Base-by-base conservation (phyloP, 768 basidiomycete genomes). In the Lyophyllum atratum region DNA sequence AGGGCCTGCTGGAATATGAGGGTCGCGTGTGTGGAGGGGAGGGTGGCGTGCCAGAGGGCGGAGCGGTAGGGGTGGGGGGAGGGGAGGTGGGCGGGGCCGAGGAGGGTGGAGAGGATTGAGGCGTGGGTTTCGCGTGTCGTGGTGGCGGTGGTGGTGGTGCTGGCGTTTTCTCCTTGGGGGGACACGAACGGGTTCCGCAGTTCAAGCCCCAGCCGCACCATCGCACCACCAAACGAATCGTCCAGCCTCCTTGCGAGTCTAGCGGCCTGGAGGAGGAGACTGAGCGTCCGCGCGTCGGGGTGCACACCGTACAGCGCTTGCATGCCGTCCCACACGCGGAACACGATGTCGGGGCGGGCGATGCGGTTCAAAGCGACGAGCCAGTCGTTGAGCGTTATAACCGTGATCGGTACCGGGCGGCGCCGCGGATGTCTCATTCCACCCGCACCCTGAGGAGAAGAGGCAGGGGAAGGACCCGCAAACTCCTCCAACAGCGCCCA, bases 311-410 rank as follows among this genome's bases (percentile, higher is more conserved):
- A 94, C 3, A 92, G 68, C 0, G 69, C 63, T 3, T 73, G 73
- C 71, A 91, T 82, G 24, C 84, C 70, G n/a, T 87, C 84, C 87
- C 89, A 93, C 1, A 92, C 64, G 42, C 72, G 72, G 67, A 90
- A 86, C 3, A 87, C 78, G 7, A 80, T 72, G 61, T 90, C 88
- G 0, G 87, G 87, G 3, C 89, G 81, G 28, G 76, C 72, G 19
- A 77, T 75, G 21, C 76, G 76, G 24, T 76, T 74, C 40, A 92
- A 74, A 0, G 80, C 60, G 11, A 69, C 66, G 67, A 86, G 74
- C 63, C 85, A 79, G 19, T 72, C 66, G 60, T 81, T 82, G 44
- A 70, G 56, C 11, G 66, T 62, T 44, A 63, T 59, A 33, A 54
- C 49, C 14, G 54, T 60, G 1, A 67, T 44, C 31, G 55, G 52